Evolutionary conservation across 2,329 filamentous ascomycete genomes (phyloP), one percentile per base, ranked within the genome.

Genomic region (Sarocladium strictum): DNA sequence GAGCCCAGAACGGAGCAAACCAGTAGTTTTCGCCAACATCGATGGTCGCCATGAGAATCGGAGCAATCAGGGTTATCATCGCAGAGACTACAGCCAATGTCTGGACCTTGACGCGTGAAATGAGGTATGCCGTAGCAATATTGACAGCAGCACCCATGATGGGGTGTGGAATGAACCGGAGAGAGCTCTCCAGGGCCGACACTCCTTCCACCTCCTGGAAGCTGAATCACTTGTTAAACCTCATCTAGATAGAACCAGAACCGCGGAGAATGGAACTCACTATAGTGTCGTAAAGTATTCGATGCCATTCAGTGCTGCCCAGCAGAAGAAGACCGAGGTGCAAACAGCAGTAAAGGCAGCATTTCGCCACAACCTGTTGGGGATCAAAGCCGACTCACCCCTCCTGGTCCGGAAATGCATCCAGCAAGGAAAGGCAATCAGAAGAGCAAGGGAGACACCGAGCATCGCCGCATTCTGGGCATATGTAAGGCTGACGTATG

Each of bases 351-450:
- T 77, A 57, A 85, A 86, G 2, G 76, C 67, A 0, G 66, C 63
- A 24, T 82, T 83, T 3, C 68, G 72, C 83, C 82, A 85, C 0
- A 85, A 64, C 0, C 72, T 74, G 57, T 85, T 85, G 0, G 83
- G 82, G 3, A 86, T 83, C 2, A 86, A 62, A 0, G 80, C 81
- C 14, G 81, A 76, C 5, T 71, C 69, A 2, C 69, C 67, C 0
- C 66, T 63, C 9, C 66, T 72, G 27, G 76, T 76, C 53, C 80
- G 81, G 2, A 70, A 67, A 2, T 71, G 65, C 55, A 82, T 76
- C 82, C 82, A 85, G 19, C 74, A 61, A 1, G 78, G 70, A 56
- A 85, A 86, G 0, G 64, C 63, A 0, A 72, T 72, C 0, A 83
- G 64, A 2, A 77, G 58, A 1, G 69, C 57, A 1, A 77, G 56